These are phyloP conservation scores for Rhodotorula sp. DNA, from an alignment of 1,284 basidiomycete genomes.

Conservation along the genomic window DNA sequence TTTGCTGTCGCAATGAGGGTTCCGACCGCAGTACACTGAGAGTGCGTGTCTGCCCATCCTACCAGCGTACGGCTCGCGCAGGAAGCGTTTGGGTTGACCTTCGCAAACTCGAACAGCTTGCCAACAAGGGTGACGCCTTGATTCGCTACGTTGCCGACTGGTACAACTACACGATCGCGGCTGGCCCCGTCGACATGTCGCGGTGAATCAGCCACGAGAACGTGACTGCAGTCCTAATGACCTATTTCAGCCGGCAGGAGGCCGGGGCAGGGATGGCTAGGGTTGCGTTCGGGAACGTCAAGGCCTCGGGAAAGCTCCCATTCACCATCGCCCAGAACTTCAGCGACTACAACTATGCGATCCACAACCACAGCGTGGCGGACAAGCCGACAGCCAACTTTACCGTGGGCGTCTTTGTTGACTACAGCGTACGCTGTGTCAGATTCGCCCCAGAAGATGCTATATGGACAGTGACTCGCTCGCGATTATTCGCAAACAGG, in stretches of 20 bases:
- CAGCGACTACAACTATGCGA: constrained; percentile 57
- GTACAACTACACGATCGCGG: constrained; percentile 71
- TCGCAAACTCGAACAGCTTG: constrained; percentile 3
- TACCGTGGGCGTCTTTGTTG: constrained; percentile 60
- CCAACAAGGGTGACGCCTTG: constrained; percentile 41
- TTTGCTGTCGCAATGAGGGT: constrained; percentile 18
- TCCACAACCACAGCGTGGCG: constrained; percentile 21
- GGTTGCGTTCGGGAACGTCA: constrained; percentile 53
- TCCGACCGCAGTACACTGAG: constrained; percentile 37
- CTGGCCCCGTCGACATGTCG: constrained; percentile 35
- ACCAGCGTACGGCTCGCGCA: too few relatives aligned
- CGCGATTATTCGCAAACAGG: constrained; percentile 37
- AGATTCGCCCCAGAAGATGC: too few relatives aligned
- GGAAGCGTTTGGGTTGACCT: background rate
- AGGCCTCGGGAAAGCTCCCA: constrained; percentile 50
- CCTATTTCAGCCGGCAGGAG: constrained; percentile 44
- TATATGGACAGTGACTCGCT: background rate
- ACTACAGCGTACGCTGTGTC: constrained; percentile 31
- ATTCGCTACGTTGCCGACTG: constrained; percentile 47
- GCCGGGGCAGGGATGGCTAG: constrained; percentile 42
- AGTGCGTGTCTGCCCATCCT: background rate
- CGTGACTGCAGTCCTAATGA: constrained; percentile 41
- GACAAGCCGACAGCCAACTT: constrained; percentile 9
- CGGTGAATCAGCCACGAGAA: constrained; percentile 35
- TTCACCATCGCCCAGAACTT: constrained; percentile 59